Base-by-base conservation (phyloP, 2,329 filamentous ascomycete species). In the Talaromyces sp. region DNA sequence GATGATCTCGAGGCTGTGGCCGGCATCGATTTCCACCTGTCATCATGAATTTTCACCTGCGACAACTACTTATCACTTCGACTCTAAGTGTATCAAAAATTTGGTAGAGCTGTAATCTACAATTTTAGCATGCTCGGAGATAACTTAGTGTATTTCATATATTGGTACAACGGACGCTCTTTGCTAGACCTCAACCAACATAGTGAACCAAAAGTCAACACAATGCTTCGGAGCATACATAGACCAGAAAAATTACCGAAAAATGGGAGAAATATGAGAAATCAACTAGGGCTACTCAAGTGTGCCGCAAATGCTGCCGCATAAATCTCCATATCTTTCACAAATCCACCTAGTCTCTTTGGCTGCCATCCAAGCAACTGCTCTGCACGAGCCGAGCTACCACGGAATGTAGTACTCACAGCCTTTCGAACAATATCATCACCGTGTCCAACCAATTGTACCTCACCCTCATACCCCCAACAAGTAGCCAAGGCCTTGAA, bases 351-450 rank as follows among this genome's bases (percentile, higher is more conserved):
- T 8, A 64, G 6, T 39, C 73, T 71, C 66, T 68, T 76, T 11
- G 77, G 75, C 16, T 68, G 66, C 75, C 75, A 79, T 13, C 72
- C 76, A 27, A 78, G 66, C 19, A 78, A 71, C 19, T 61, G 60
- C 66, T 68, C 73, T 39, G 75, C 74, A 62, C 75, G 68, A 14
- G 68, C 70, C 5, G 70, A 69, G 50, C 65, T 67, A 8, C 66
- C 62, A 64, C 73, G 70, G 19, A 70, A 54, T 27, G 67, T 71
- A 13, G 72, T 68, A 41, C 69, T 69, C 66, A 74, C 65, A 6
- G 75, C 75, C 31, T 71, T 67, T 2, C 67, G 60, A 60, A 76
- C 72, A 16, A 65, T 24, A 64, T 76, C 66, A 9, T 71, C 68
- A 3, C 67, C 68, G 37, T 70, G 58, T 3, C 70, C 70, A 19